Conservation (phyloP, 805 yeast genomes). For the Ogataea kodamae region DNA sequence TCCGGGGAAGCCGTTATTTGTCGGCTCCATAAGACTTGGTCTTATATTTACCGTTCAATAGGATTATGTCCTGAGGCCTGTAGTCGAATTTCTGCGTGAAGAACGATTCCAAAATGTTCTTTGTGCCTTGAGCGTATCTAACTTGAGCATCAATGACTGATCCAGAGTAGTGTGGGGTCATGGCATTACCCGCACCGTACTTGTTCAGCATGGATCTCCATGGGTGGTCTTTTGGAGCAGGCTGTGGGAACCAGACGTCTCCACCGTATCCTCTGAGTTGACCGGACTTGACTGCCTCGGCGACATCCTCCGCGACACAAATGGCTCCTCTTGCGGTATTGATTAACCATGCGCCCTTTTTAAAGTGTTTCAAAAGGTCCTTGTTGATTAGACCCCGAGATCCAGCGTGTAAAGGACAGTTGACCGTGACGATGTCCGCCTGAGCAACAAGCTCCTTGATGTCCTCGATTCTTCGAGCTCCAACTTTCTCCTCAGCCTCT, state of each 20-base stretch:
- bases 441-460: slow-evolving; percentile 63
- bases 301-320: slow-evolving; percentile 68
- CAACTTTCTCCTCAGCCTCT: slow-evolving; percentile 55
- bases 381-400: slow-evolving; percentile 67
- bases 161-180: slow-evolving; percentile 82
- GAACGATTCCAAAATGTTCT: slow-evolving; percentile 60
- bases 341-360: slow-evolving; percentile 68
- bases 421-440: slow-evolving; percentile 72
- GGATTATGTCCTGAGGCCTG: slow-evolving; percentile 73
- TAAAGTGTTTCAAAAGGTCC: slow-evolving; percentile 62
- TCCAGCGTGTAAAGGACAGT: slow-evolving; percentile 72
- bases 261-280: slow-evolving; percentile 79
- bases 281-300: slow-evolving; percentile 67
- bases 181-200: slow-evolving; percentile 74
- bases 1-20: slow-evolving; percentile 36
- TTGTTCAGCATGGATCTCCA: slow-evolving; percentile 70
- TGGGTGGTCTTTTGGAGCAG: slow-evolving; percentile 73
- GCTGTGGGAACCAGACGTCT: slow-evolving; percentile 85
- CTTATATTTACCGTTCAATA: slow-evolving; percentile 66
- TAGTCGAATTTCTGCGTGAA: slow-evolving; percentile 62
- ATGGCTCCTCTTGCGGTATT: slow-evolving; percentile 85
- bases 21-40: slow-evolving; percentile 67
- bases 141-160: slow-evolving; percentile 77
- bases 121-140: slow-evolving; percentile 68
- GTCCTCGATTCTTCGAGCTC: slow-evolving; percentile 55